Conservation (phyloP, 768 basidiomycete genomes). For the Lenzites betulinus region DNA sequence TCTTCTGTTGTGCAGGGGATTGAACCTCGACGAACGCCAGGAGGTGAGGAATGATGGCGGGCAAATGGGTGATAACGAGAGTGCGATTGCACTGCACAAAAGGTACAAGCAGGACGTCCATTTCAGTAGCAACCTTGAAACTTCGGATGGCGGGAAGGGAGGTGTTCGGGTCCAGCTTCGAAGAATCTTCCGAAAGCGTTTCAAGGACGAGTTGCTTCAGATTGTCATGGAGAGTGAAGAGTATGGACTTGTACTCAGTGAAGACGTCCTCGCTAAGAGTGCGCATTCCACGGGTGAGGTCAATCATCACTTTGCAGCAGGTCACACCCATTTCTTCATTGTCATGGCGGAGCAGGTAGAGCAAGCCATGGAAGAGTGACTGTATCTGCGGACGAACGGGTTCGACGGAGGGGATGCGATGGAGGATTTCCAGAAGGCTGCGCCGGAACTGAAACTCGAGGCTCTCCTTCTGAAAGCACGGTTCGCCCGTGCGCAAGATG, state of each 20-base stretch:
- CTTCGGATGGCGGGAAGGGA: constrained; percentile 76
- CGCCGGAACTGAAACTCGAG: constrained; percentile 83
- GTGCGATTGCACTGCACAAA: constrained; percentile 82
- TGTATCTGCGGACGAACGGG: constrained; percentile 67
- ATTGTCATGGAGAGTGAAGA: constrained; percentile 77
- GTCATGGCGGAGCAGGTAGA: constrained; percentile 82
- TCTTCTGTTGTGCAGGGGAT: constrained; percentile 77
- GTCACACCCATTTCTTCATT: constrained; percentile 95
- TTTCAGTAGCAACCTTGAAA: constrained; percentile 93
- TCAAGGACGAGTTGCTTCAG: constrained; percentile 73
- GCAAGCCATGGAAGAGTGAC: constrained; percentile 75
- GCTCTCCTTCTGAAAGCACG: constrained; percentile 65
- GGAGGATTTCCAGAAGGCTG: constrained; percentile 84
- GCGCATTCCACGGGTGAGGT: constrained; percentile 80
- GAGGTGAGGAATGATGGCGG: constrained; percentile 72
- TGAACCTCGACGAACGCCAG: constrained; percentile 79
- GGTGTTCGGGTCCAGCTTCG: constrained; percentile 52
- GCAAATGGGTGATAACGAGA: constrained; percentile 64
- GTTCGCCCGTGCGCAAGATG: constrained; percentile 67
- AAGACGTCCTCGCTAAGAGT: constrained; percentile 71
- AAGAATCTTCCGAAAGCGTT: constrained; percentile 69
- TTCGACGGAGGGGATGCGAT: constrained; percentile 84
- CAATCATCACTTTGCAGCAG: constrained; percentile 90
- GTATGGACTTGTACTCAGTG: constrained; percentile 76
- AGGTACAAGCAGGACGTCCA: constrained; percentile 88